phyloP scores from a whole-genome alignment of 345 rosid species.

The Pistacia atlantica region DNA sequence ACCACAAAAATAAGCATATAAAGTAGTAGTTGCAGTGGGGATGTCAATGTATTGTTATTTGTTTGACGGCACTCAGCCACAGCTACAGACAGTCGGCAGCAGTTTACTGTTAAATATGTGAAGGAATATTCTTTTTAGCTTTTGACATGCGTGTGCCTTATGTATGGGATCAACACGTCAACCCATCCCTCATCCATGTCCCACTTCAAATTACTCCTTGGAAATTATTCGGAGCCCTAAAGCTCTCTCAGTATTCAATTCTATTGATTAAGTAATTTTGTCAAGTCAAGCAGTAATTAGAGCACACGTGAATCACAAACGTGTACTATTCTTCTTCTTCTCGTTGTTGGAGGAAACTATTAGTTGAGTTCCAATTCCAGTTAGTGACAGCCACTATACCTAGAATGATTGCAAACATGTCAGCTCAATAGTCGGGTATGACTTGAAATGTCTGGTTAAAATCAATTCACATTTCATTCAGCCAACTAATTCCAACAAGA shows the following conservation, averaged over 20 bases:
- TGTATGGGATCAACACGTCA: background rate
- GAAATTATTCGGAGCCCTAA: too few species aligned
- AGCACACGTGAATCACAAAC: background rate
- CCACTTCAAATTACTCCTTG: too few species aligned
- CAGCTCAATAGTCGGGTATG: constrained; percentile 4
- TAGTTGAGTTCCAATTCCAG: background rate
- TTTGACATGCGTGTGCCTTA: background rate
- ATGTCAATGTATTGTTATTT: too few species aligned
- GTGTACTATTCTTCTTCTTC: background rate
- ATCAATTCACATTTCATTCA: background rate
- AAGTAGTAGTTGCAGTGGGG: too few species aligned
- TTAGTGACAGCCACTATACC: background rate
- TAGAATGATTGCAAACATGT: constrained; percentile 3
- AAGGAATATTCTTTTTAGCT: background rate
- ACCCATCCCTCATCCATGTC: too few species aligned
- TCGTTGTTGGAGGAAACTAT: background rate
- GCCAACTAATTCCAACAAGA: too few species aligned
- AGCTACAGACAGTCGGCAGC: background rate
- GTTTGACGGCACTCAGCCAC: too few species aligned
- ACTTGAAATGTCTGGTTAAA: background rate
- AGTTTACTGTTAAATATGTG: background rate
- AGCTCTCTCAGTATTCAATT: too few species aligned
- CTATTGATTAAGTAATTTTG: too few species aligned
- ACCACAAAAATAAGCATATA: too few species aligned
- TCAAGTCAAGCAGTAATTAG: too few species aligned